Evolutionary conservation across 2,329 filamentous ascomycete genomes (phyloP), one percentile per base, ranked within the genome.

Genomic region (Colletotrichum endophyticum): DNA sequence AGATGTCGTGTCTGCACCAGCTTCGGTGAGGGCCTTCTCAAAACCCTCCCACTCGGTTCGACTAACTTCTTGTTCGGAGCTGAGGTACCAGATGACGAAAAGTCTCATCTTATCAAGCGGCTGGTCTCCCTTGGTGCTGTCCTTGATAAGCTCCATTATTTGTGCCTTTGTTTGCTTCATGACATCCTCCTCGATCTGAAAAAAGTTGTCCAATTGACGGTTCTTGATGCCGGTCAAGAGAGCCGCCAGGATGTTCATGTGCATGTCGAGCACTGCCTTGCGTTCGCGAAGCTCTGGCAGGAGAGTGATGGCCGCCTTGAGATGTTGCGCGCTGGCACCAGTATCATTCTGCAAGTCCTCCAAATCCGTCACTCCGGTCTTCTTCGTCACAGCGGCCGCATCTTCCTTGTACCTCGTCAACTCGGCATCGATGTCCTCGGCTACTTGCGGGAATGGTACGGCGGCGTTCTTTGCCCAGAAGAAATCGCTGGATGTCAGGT

Each of bases 71-170:
- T 95, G 94, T 83, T 99, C 97, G 1, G 95, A 98, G 84, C 95
- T 98, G 70, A 99, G 87, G 86, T 95, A 97, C 97, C 97, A 99
- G 81, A 99, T 98, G 79, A 99, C 94, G 85, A 99, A 99, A 15
- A 99, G 87, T 57, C 97, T 92, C 32, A 99, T 91, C 86, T 99
- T 99, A 84, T 99, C 97, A 27, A 93, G 87, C 3, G 97, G 92
- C 66, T 98, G 91, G 61, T 92, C 95, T 68, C 97, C 97, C 86
- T 98, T 98, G 78, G 93, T 92, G 4, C 90, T 85, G 79, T 97
- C 95, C 79, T 94, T 95, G 82, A 99, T 92, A 15, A 98, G 88
- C 72, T 99, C 96, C 53, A 99, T 87, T 76, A 99, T 93, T 84
- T 99, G 96, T 3, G 93, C 88, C 85, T 98, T 98, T 67, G 94